Percentiles rank a stretch among this genome's conserved stretches.
These are phyloP conservation scores for Cutaneotrichosporon sp. DNA, from an alignment of 1,284 basidiomycete species.

Conservation along the genomic window DNA sequence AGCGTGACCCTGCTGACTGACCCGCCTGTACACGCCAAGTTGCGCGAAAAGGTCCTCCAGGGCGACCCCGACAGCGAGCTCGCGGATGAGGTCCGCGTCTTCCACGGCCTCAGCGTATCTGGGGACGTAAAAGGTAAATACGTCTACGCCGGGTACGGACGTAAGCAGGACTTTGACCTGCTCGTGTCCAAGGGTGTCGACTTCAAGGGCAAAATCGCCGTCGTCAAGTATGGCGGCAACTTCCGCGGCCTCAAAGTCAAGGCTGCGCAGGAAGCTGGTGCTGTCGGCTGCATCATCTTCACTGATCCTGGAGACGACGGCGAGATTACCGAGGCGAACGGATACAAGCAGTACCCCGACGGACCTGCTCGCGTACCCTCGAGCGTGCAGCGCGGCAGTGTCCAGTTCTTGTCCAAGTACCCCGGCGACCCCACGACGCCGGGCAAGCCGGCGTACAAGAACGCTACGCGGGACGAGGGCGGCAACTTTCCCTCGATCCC, in stretches of 20 bases:
- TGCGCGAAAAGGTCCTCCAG: constrained; percentile 48
- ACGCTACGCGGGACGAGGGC: constrained; percentile 64
- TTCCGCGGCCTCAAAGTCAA: constrained; percentile 70
- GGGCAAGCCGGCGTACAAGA: constrained; percentile 76
- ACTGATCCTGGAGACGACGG: constrained; percentile 86
- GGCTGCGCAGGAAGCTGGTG: constrained; percentile 74
- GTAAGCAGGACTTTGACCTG: constrained; percentile 67
- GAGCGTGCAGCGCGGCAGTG: constrained; percentile 75
- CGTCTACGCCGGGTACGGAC: constrained; percentile 77
- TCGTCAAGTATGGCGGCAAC: constrained; percentile 71
- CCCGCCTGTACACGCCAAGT: constrained; percentile 49
- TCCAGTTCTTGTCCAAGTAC: constrained; percentile 66
- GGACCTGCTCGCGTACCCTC: constrained; percentile 81
- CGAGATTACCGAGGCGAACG: constrained; percentile 69
- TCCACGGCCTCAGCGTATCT: constrained; percentile 42
- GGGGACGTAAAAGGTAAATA: constrained; percentile 57
- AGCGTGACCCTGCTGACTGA: constrained; percentile 37
- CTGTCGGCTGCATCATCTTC: constrained; percentile 62
- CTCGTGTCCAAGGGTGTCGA: constrained; percentile 61
- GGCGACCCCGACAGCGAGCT: constrained; percentile 49
- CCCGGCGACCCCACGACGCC: constrained; percentile 67
- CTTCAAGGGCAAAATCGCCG: constrained; percentile 73
- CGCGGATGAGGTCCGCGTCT: constrained; percentile 49
- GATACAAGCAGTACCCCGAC: constrained; percentile 69
- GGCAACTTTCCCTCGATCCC: constrained; percentile 75